Percentiles rank a stretch among this genome's conserved stretches.
phyloP scores from a whole-genome alignment of 202 grass and related monocot genomes.

The Cymbopogon flexuosus region DNA sequence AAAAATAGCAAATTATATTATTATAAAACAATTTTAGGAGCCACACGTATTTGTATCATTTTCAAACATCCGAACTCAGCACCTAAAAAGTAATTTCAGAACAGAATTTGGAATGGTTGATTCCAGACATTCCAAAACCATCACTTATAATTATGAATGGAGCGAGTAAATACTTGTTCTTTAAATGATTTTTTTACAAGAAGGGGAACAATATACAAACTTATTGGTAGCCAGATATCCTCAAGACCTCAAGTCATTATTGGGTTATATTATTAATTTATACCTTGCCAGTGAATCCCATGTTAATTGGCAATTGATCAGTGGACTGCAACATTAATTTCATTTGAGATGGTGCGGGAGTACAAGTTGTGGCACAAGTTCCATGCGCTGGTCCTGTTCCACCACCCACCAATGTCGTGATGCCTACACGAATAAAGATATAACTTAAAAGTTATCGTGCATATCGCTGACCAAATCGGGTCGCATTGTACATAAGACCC shows the following conservation, averaged over 20 bases:
- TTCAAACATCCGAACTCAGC: background rate
- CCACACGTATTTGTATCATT: background rate
- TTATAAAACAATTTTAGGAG: background rate
- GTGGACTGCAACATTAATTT: constrained; percentile 94
- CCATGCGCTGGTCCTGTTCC: constrained; percentile 97
- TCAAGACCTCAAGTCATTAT: background rate
- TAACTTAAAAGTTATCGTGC: constrained; percentile 22
- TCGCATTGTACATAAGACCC: background rate
- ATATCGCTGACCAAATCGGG: background rate
- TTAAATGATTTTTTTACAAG: background rate
- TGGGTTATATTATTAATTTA: background rate
- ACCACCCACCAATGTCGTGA: constrained; percentile 92
- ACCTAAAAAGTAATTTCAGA: background rate
- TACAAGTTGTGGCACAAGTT: constrained; percentile 97
- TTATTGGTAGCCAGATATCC: background rate
- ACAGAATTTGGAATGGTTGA: background rate
- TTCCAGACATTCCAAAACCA: background rate
- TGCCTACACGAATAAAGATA: constrained; percentile 50
- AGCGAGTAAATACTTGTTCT: background rate
- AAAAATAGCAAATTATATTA: background rate
- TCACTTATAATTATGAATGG: background rate
- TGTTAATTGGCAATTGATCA: constrained; percentile 80
- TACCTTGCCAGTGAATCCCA: constrained; percentile 96
- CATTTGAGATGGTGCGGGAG: constrained; percentile 83
- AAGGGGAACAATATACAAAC: background rate